phyloP scores from a whole-genome alignment of 2,329 filamentous ascomycete genomes.

The Mariannaea elegans region DNA sequence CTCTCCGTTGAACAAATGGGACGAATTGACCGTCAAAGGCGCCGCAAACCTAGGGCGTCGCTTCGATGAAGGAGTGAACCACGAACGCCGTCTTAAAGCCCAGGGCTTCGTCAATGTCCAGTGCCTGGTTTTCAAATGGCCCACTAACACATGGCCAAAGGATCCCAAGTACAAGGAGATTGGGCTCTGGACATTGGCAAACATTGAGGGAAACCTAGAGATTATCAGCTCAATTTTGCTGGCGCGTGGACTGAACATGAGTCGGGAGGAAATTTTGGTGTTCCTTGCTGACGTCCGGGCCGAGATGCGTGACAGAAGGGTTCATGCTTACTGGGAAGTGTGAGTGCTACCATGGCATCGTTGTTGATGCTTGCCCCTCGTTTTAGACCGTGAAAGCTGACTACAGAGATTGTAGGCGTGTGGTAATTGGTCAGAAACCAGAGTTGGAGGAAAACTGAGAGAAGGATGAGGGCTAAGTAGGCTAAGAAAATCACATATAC shows the following conservation, averaged over 20 bases:
- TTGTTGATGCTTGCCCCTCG: not conserved
- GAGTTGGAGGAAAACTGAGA: too few species aligned
- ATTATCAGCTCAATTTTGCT: conserved; percentile 2
- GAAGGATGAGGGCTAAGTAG: too few species aligned
- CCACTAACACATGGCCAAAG: conserved; percentile 8
- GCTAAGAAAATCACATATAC: too few species aligned
- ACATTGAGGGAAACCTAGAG: conserved; percentile 11
- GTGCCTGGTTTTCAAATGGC: conserved; percentile 4
- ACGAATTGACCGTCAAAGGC: conserved; percentile 20
- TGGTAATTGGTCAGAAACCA: too few species aligned
- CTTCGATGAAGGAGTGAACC: conserved; percentile 10
- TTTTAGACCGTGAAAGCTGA: too few species aligned
- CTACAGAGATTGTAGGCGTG: too few species aligned
- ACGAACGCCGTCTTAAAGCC: conserved; percentile 17
- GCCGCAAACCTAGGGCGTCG: conserved; percentile 13
- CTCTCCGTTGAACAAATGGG: conserved; percentile 20
- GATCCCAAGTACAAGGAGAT: conserved; percentile 14
- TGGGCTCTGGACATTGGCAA: conserved; percentile 9
- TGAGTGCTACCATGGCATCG: not conserved
- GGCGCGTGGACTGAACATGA: conserved; percentile 2
- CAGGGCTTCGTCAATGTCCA: conserved; percentile 17
- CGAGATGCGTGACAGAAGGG: not conserved
- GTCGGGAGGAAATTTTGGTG: conserved; percentile 1
- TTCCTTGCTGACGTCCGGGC: conserved; percentile 3
- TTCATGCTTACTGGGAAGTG: conserved; percentile 16